Evolutionary conservation across 176 grass and related monocot species (phyloP), one percentile per base, ranked within the genome.

Genomic region (Ensete glaucum): DNA sequence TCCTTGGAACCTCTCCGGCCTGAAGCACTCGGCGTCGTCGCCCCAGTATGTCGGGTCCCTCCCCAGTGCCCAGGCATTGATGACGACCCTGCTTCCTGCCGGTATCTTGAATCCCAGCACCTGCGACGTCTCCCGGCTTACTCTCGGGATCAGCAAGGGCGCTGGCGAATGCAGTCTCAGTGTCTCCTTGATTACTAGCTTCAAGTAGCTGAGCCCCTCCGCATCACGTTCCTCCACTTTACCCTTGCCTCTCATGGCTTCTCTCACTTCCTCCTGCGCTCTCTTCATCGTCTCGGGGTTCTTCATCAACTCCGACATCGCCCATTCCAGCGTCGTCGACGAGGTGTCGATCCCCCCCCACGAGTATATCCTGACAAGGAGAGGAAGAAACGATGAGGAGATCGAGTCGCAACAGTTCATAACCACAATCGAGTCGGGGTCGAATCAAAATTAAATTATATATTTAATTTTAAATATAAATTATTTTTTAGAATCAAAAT

Each of bases 281-380:
- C 21, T 75, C 54, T 20, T 34, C 73, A 75, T 75, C 73, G 59
- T 22, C 2, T 59, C 14, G 1, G 73, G 74, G 12, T 64, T 62
- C 27, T 26, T 76, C 2, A 76, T 64, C 17, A 76, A 43, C 58
- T 76, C 74, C 58, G 55, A 21, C 74, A 76, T 76, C 3, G 29
- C 74, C 74, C 74, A 76, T 16, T 63, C 74, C 43, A 76, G 6
- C 9, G 59, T 56, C 12, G 55, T 63, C 2, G 74, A 12, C 11
- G 74, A 50, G 3, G 74, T 63, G 9, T 76, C 74, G 1, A 34
- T 76, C n/a, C 48, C 58, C 74, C 52, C 34, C 74, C 8, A 63
- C 0, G 17, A 76, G 24, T 5, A 76, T 62, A 9, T 76, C 74
- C 74, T 76, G 16, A 52, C 24, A 19, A 12, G 17, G 53, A 9